A percentile compares a stretch with the other conserved stretches of the same genome.
Conservation (phyloP, 1,284 basidiomycete genomes). For the Papiliotrema terrestris region DNA sequence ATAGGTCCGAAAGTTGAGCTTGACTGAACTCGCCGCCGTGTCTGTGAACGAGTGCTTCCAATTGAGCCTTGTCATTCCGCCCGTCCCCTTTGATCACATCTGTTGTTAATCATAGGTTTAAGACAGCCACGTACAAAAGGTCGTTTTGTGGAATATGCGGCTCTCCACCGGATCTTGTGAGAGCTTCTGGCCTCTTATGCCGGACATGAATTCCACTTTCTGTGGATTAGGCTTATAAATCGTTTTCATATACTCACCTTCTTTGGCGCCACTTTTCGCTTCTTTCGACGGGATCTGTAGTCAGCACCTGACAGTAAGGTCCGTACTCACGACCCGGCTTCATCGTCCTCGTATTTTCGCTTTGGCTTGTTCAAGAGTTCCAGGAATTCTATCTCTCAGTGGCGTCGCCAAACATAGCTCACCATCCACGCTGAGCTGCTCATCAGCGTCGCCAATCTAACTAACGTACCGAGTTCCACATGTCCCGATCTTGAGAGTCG, state of each 20-base stretch:
- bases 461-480: constrained; percentile 44
- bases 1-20: constrained; percentile 41
- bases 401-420: not conserved
- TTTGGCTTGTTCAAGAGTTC: constrained; percentile 33
- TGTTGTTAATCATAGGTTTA: constrained; percentile 2
- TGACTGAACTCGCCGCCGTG: constrained; percentile 73
- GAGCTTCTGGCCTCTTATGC: constrained; percentile 61
- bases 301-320: not conserved
- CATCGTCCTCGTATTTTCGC: constrained; percentile 40
- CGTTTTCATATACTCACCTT: constrained; percentile 9
- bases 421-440: constrained; percentile 37
- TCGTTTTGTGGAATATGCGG: constrained; percentile 66
- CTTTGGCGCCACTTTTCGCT: constrained; percentile 22
- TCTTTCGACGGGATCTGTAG: constrained; percentile 13
- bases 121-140: constrained; percentile 62
- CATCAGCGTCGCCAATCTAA: not conserved
- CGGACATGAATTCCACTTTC: constrained; percentile 61
- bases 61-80: constrained; percentile 28
- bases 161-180: constrained; percentile 60
- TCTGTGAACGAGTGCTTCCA: constrained; percentile 57
- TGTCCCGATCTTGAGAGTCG: constrained; percentile 39
- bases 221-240: not conserved
- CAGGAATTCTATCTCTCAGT: constrained; percentile 26
- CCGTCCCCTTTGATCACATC: constrained; percentile 64
- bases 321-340: constrained; percentile 32